A percentile compares a stretch with the other conserved stretches of the same genome.
These are phyloP conservation scores for Corylus americana DNA, from an alignment of 306 rosid genomes.

Conservation along the genomic window DNA sequence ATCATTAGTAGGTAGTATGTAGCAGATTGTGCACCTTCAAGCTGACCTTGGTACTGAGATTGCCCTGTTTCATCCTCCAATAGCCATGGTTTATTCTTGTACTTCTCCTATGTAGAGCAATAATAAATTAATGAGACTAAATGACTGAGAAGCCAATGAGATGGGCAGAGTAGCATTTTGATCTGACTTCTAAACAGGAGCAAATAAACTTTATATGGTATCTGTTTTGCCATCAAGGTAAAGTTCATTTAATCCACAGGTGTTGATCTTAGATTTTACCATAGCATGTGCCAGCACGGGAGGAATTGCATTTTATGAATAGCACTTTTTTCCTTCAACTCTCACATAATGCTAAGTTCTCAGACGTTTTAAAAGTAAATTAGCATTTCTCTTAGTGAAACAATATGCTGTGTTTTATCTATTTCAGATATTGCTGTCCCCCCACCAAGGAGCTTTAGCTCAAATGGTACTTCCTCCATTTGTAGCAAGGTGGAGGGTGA, in stretches of 20 bases:
- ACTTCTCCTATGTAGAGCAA: conserved; percentile 65
- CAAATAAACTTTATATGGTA: background rate
- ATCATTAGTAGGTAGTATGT: conserved; percentile 79
- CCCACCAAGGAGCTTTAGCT: too few species aligned
- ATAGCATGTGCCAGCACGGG: background rate
- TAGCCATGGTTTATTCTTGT: conserved; percentile 93
- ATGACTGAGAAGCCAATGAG: conserved; percentile 4
- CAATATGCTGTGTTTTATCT: background rate
- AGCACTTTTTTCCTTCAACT: background rate
- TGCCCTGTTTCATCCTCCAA: conserved; percentile 98
- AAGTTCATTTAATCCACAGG: background rate
- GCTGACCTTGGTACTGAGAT: conserved; percentile 84
- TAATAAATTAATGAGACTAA: conserved; percentile 13
- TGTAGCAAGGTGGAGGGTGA: too few species aligned
- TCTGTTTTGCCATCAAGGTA: background rate
- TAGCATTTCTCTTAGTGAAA: background rate
- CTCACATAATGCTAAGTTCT: background rate
- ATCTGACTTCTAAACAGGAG: background rate
- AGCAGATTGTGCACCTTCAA: conserved; percentile 92
- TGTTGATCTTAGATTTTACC: conserved; percentile 6
- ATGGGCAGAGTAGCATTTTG: background rate
- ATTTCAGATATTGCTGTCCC: background rate
- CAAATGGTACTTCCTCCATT: too few species aligned
- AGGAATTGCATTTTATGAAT: background rate
- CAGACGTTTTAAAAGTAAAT: background rate